Base-by-base conservation (phyloP, 257 asterid species). In the Apocynum venetum region DNA sequence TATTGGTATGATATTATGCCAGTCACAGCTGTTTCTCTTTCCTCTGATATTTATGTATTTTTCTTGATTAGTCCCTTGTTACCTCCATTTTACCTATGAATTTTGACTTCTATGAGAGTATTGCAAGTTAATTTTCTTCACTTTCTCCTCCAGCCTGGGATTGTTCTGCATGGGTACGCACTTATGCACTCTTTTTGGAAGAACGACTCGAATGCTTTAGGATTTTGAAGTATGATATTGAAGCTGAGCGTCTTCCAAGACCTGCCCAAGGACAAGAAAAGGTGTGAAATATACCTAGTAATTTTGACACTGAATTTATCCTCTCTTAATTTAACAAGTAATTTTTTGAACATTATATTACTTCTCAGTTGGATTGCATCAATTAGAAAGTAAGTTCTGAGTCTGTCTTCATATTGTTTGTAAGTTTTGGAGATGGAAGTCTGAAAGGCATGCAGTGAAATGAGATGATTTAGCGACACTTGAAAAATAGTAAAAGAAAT, bases 91-190 rank as follows among this genome's bases (percentile, higher is more conserved):
- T 53, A 55, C 36, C 66, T 19, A 14, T 68, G 20, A 4, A 46
- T 6, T 73, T 60, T 47, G 19, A n/a, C 8, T 36, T 49, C 6
- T 13, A 71, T 15, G 25, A 31, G 14, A 38, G 7, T 53, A 53
- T 36, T 75, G 7, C 36, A n/a, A 52, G 31, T 35, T 55, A 41
- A 51, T 66, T 7, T n/a, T 43, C 43, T 40, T 71, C 36, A 10
- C n/a, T 47, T 78, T 40, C 19, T 76, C 12, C 79, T 75, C 59
- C 89, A 94, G 98, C 98, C 57, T 94, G 98, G 98, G 98, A 94
- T 83, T 94, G 91, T 85, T 92, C 97, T 82, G 98, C 89, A 25
- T 92, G 98, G 98, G 97, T 92, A 46, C 89, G 98, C 72, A 88
- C 96, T 25, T 94, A 94, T 85, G 97, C 90, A 44, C 89, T 89